Percentiles rank a stretch among this genome's conserved stretches.
These are phyloP conservation scores for Priceomyces medius DNA, from an alignment of 805 yeast species.

Conservation along the genomic window DNA sequence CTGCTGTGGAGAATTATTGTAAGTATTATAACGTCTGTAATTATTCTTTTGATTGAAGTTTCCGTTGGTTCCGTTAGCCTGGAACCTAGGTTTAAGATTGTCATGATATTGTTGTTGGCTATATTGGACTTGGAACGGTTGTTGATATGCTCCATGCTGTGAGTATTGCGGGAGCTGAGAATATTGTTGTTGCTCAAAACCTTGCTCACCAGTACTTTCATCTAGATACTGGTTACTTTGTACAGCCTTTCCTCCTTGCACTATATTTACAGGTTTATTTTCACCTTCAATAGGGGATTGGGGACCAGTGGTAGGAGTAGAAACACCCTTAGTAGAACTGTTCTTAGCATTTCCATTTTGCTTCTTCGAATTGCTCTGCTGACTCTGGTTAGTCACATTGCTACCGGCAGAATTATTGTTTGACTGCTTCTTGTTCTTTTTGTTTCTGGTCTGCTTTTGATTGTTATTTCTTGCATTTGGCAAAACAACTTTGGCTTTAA, in stretches of 20 bases:
- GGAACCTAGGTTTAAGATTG: slow-evolving; percentile 11
- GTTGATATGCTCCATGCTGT: slow-evolving; percentile 2
- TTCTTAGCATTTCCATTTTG: slow-evolving; percentile 6
- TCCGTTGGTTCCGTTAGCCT: slow-evolving; percentile 7
- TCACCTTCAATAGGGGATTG: slow-evolving; percentile 4
- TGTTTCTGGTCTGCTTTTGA: slow-evolving; percentile 23
- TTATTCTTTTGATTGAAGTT: slow-evolving; percentile 21
- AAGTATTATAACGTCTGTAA: slow-evolving; percentile 26
- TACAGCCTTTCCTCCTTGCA: not conserved
- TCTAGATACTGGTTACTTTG: not conserved
- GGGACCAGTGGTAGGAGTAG: slow-evolving; percentile 1
- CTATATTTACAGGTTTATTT: slow-evolving; percentile 4
- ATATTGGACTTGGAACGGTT: not conserved
- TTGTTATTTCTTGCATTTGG: slow-evolving; percentile 31
- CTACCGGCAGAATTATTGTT: slow-evolving; percentile 9
- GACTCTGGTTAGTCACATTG: slow-evolving; percentile 3
- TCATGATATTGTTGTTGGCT: slow-evolving; percentile 12
- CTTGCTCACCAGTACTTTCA: slow-evolving; percentile 5
- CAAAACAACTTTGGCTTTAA: slow-evolving; percentile 41
- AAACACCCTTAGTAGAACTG: not conserved
- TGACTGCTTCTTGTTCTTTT: slow-evolving; percentile 28
- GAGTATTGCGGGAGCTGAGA: slow-evolving; percentile 7
- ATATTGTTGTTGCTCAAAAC: slow-evolving; percentile 7
- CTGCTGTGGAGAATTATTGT: slow-evolving; percentile 15
- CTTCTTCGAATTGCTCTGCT: slow-evolving; percentile 8